These are phyloP conservation scores for Malania oleifera DNA, from an alignment of 164 flowering plant species.

Conservation along the genomic window DNA sequence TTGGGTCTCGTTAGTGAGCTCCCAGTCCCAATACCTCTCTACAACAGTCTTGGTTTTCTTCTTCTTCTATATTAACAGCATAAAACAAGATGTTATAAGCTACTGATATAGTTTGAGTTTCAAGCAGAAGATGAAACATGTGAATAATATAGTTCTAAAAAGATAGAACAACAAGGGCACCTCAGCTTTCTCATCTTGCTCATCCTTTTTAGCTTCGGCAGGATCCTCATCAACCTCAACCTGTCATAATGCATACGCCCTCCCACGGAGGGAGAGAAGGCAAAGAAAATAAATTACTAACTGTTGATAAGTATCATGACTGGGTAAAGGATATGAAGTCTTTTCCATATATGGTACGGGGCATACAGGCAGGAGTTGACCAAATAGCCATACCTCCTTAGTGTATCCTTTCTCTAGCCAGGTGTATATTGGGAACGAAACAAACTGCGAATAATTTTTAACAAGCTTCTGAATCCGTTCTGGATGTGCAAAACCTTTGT, in stretches of 20 bases:
- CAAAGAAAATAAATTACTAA: not conserved
- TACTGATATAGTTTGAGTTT: not conserved
- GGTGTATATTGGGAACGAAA: constrained; percentile 91
- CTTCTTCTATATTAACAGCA: constrained; percentile 57
- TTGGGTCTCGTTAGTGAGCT: constrained; percentile 82
- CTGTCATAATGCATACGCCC: constrained; percentile 31
- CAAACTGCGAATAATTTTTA: constrained; percentile 93
- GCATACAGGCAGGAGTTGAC: not conserved
- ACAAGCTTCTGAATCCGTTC: constrained; percentile 86
- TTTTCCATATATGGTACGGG: too few relatives aligned
- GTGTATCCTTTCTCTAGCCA: constrained; percentile 96
- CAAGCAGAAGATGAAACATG: not conserved
- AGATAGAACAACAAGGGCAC: constrained; percentile 22
- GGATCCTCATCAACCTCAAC: constrained; percentile 98
- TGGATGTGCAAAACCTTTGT: constrained; percentile 88
- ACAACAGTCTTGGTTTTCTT: constrained; percentile 91
- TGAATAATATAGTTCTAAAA: too few relatives aligned
- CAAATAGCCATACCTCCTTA: constrained; percentile 59
- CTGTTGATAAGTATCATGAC: not conserved
- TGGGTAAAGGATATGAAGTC: too few relatives aligned
- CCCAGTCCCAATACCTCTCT: constrained; percentile 98
- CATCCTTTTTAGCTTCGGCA: constrained; percentile 71
- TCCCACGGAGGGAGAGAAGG: not conserved
- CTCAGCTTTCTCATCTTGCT: constrained; percentile 61
- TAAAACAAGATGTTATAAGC: not conserved